Base-by-base conservation (phyloP, 129 eudicot genomes). In the Lactuca sativa region DNA sequence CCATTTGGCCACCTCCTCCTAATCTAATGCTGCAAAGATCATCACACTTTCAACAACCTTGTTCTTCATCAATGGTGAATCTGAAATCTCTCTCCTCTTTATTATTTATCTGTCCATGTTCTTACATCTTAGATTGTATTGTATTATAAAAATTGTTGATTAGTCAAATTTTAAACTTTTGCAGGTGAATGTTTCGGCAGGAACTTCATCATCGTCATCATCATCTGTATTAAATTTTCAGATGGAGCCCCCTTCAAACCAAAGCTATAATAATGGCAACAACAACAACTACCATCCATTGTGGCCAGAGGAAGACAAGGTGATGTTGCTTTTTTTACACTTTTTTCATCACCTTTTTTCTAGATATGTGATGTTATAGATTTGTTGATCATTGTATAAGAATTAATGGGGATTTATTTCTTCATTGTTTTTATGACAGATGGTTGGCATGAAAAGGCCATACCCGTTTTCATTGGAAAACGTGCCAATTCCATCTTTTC, bases 221-320 rank as follows among this genome's bases (percentile, higher is more conserved):
- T 72, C 88, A 30, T 77, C 86, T 57, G 74, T 76, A 41, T 37
- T 73, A 71, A 86, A 69, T 82, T 84, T 71, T 51, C 87, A 73
- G 73, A 80, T 79, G 69, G 97, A 90, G 95, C 91, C 95, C 95
- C 97, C 97, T 90, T 86, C 91, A 82, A 90, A 82, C 95, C 97
- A 87, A 90, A 90, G 82, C 71, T 75, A 60, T 75, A 51, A 67
- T 61, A 77, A 85, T 80, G 82, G 68, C 78, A 84, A 82, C 64
- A 75, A 82, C 64, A 75, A 70, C 77, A 84, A 82, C 66, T 80
- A 34, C 57, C 66, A 61, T 41, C 82, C 86, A 18, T 71, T 72
- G 58, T 84, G 91, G 95, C 82, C 83, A 14, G 97, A 85, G 68
- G 97, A 87, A 64, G 95, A 82, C 64, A 90, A 85, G 88, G 97